A percentile compares a stretch with the other conserved stretches of the same genome.
Conservation (phyloP, 1,284 basidiomycete genomes). For the Anthracocystis walkeri region DNA sequence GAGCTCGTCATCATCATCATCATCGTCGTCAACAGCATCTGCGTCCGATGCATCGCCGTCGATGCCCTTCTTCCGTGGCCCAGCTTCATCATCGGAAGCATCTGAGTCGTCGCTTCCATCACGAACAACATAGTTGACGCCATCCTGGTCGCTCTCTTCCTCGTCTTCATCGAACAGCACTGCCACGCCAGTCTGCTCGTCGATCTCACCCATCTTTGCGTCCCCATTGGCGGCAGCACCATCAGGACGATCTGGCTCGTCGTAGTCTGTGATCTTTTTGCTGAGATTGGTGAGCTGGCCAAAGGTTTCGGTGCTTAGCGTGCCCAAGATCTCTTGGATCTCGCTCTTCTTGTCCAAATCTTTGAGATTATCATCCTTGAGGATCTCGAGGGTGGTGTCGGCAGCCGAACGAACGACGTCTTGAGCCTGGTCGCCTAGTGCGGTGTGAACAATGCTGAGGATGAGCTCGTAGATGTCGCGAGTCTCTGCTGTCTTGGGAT, state of each 20-base stretch:
- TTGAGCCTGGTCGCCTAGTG: constrained; percentile 91
- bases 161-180: constrained; percentile 72
- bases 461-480: constrained; percentile 94
- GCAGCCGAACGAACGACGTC: constrained; percentile 95
- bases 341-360: constrained; percentile 99
- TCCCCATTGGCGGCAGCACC: constrained; percentile 73
- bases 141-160: constrained; percentile 88
- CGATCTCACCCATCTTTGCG: constrained; percentile 81
- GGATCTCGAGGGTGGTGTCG: constrained; percentile 86
- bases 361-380: constrained; percentile 90
- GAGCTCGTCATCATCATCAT: constrained; percentile 77
- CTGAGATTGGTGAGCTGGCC: constrained; percentile 85
- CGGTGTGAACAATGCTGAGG: constrained; percentile 76
- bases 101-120: constrained; percentile 79
- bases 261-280: constrained; percentile 97
- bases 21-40: constrained; percentile 78
- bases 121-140: constrained; percentile 84
- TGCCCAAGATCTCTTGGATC: constrained; percentile 83
- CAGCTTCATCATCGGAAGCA: constrained; percentile 74
- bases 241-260: constrained; percentile 74
- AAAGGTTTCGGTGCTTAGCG: constrained; percentile 81
- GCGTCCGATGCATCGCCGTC: constrained; percentile 72
- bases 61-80: constrained; percentile 68
- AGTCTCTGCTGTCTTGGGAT: constrained; percentile 92
- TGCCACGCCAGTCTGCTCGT: constrained; percentile 74